Evolutionary conservation across 441 rosid genomes (phyloP).

Genomic region (Flueggea neowawraea): DNA sequence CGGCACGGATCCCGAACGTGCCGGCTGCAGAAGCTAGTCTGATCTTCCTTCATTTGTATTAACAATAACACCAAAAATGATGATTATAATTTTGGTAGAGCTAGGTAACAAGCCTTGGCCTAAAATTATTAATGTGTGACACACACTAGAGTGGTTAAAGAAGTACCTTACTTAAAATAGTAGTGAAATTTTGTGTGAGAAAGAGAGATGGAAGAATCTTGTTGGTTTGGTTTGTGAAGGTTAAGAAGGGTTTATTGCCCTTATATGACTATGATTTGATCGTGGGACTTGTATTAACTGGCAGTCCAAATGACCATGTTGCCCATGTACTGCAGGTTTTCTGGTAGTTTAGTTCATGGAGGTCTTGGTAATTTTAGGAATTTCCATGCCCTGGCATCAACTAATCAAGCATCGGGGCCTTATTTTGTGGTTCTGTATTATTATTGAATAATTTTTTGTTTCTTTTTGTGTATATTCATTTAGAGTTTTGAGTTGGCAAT

Average conservation of each 20-base stretch:
- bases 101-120: too few species aligned
- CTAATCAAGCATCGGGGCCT: neutral
- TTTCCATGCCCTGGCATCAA: slow-evolving; percentile 26
- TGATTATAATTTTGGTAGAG: too few species aligned
- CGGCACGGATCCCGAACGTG: slow-evolving; percentile 39
- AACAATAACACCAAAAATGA: too few species aligned
- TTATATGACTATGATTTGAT: slow-evolving; percentile 27
- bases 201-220: slow-evolving; percentile 4
- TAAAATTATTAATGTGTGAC: too few species aligned
- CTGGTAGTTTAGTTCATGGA: neutral
- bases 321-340: neutral
- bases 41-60: slow-evolving; percentile 21
- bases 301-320: slow-evolving; percentile 11
- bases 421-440: neutral
- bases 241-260: slow-evolving; percentile 11
- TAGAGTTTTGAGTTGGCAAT: too few species aligned
- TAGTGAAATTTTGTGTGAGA: neutral
- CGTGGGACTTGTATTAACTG: neutral
- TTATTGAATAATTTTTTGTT: neutral
- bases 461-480: neutral
- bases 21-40: slow-evolving; percentile 24
- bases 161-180: neutral
- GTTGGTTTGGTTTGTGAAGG: slow-evolving; percentile 11
- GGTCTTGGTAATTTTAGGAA: slow-evolving; percentile 15
- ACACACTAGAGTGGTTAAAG: too few species aligned